These are phyloP conservation scores for Apiospora rasikravindrae DNA, from an alignment of 2,329 filamentous ascomycete genomes.

Conservation along the genomic window DNA sequence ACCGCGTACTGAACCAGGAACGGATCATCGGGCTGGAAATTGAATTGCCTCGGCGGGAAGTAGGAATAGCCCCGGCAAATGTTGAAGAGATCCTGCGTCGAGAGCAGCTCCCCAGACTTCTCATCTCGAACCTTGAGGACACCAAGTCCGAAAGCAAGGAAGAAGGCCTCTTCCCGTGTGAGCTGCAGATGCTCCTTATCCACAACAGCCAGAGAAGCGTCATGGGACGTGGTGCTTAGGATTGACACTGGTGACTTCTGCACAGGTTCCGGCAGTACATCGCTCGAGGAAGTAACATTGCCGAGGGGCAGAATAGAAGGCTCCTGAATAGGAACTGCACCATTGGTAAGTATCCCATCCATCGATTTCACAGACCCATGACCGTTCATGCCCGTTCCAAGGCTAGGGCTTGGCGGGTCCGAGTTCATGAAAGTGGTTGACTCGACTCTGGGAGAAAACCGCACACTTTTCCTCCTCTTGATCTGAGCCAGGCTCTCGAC, in stretches of 20 bases:
- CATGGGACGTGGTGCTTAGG: slow-evolving; percentile 9
- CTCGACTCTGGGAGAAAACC: slow-evolving; percentile 71
- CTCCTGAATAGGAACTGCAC: background rate
- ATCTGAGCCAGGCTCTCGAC: slow-evolving; percentile 24
- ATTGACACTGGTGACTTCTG: slow-evolving; percentile 16
- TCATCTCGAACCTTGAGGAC: slow-evolving; percentile 67
- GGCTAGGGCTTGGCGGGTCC: slow-evolving; percentile 57
- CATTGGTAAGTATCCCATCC: slow-evolving; percentile 27
- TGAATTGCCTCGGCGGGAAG: slow-evolving; percentile 61
- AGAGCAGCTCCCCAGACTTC: slow-evolving; percentile 49
- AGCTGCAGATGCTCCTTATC: slow-evolving; percentile 87
- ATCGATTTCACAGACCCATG: slow-evolving; percentile 26
- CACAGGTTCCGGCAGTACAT: slow-evolving; percentile 7
- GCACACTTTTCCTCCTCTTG: slow-evolving; percentile 67
- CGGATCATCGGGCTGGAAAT: slow-evolving; percentile 74
- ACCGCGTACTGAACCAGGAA: slow-evolving; percentile 88
- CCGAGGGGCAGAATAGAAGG: slow-evolving; percentile 3
- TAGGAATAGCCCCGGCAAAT: slow-evolving; percentile 74
- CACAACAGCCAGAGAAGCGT: slow-evolving; percentile 34
- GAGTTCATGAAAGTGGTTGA: slow-evolving; percentile 63
- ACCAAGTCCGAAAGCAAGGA: slow-evolving; percentile 82
- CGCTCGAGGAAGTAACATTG: background rate
- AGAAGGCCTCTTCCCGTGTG: slow-evolving; percentile 89
- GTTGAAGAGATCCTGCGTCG: slow-evolving; percentile 63
- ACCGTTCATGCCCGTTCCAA: slow-evolving; percentile 32